Conservation (phyloP, 164 flowering plant species). For the Hamamelis virginiana region DNA sequence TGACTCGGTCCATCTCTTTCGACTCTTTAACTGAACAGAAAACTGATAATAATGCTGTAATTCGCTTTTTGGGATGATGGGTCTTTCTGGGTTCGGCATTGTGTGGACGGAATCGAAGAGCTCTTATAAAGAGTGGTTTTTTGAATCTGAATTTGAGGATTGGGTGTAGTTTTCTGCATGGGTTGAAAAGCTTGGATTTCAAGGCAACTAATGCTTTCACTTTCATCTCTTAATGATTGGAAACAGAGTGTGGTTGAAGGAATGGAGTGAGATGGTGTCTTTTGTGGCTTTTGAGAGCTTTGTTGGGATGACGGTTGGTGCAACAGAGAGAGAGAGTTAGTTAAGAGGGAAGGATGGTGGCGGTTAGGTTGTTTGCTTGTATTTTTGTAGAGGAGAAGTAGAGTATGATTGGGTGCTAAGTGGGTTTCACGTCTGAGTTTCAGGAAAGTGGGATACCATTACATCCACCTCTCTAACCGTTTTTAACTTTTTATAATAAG, state of each 20-base stretch:
- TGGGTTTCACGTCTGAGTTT: constrained; percentile 27
- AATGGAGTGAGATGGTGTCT: constrained; percentile 8
- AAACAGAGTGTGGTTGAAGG: constrained; percentile 29
- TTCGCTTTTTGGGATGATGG: constrained; percentile 7
- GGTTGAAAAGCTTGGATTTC: constrained; percentile 43
- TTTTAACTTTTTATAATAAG: too few species aligned
- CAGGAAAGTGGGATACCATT: constrained; percentile 1
- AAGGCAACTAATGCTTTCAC: constrained; percentile 39
- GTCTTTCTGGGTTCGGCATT: constrained; percentile 1
- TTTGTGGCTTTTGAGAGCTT: constrained; percentile 4
- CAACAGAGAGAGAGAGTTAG: constrained; percentile 2
- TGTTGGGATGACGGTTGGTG: background rate
- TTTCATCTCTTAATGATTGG: constrained; percentile 36
- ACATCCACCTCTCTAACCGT: background rate
- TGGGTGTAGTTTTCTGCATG: constrained; percentile 37
- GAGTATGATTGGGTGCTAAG: constrained; percentile 1
- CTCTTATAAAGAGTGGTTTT: constrained; percentile 40
- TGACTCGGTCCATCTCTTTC: constrained; percentile 32
- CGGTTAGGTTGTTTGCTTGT: background rate
- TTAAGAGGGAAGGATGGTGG: constrained; percentile 9
- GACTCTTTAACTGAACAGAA: constrained; percentile 9
- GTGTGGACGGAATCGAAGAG: constrained; percentile 18
- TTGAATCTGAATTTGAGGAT: constrained; percentile 39
- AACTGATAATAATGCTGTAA: constrained; percentile 14
- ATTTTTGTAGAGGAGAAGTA: background rate